A percentile compares a stretch with the other conserved stretches of the same genome.
Conservation (phyloP, 2,329 filamentous ascomycete genomes). For the Colletotrichum sp. region DNA sequence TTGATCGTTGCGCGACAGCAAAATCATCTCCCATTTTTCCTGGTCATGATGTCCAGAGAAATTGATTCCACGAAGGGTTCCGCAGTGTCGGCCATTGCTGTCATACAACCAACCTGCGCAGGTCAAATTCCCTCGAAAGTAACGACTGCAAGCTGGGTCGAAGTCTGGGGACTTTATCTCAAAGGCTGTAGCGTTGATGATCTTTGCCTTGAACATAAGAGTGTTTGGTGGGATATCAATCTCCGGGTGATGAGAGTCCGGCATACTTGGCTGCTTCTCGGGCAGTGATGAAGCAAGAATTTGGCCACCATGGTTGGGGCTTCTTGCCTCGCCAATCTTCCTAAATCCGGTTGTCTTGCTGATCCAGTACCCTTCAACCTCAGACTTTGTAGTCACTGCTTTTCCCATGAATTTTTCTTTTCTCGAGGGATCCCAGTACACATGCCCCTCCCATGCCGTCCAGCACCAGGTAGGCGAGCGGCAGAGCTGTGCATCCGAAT, state of each 20-base stretch:
- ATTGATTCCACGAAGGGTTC: not conserved
- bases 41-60: not conserved
- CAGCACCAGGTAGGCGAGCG: not conserved
- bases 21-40: not conserved
- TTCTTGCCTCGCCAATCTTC: not conserved
- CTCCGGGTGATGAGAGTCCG: fast-evolving
- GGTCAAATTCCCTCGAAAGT: not conserved
- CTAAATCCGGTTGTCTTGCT: not conserved
- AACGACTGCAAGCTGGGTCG: not conserved
- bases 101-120: not conserved
- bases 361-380: not conserved
- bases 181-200: not conserved
- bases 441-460: not conserved
- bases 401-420: not conserved
- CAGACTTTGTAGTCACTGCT: not conserved
- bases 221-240: not conserved
- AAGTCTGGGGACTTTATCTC: not conserved
- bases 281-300: not conserved
- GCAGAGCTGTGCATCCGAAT: not conserved
- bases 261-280: fast-evolving
- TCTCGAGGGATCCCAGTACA: not conserved
- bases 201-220: not conserved
- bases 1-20: not conserved
- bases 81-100: not conserved
- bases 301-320: too few species aligned